Conservation (phyloP, 306 rosid species). For the Dryas alaskensis region DNA sequence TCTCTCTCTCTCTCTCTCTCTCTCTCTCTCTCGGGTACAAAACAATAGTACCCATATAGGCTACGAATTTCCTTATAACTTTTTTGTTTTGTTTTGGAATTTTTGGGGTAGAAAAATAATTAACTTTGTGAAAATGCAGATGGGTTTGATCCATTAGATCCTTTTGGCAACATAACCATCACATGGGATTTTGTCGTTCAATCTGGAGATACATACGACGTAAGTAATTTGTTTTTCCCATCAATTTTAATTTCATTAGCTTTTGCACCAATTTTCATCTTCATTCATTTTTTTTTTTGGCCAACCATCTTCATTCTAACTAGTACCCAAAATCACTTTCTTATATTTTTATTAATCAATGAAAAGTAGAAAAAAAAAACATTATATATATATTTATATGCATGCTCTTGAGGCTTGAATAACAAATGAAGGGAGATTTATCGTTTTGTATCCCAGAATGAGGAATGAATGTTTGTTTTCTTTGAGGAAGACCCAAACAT, state of each 20-base stretch:
- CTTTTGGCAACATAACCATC: constrained; percentile 55
- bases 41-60: too few relatives aligned
- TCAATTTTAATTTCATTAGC: background rate
- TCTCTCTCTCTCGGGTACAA: background rate
- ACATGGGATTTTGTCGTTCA: constrained; percentile 65
- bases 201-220: constrained; percentile 41
- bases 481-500: background rate
- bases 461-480: background rate
- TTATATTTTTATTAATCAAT: too few relatives aligned
- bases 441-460: background rate
- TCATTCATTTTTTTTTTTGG: background rate
- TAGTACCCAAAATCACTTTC: too few relatives aligned
- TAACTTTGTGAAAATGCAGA: constrained; percentile 44
- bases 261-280: background rate
- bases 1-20: background rate
- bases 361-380: too few relatives aligned
- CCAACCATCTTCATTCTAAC: background rate
- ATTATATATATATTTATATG: too few relatives aligned
- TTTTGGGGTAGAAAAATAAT: background rate
- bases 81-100: background rate
- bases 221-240: constrained; percentile 19
- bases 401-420: too few relatives aligned
- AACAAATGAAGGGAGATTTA: background rate
- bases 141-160: constrained; percentile 74
- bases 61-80: too few relatives aligned